Conservation (phyloP, 371 early-diverging fungal species). For the Rhizopus sp. region DNA sequence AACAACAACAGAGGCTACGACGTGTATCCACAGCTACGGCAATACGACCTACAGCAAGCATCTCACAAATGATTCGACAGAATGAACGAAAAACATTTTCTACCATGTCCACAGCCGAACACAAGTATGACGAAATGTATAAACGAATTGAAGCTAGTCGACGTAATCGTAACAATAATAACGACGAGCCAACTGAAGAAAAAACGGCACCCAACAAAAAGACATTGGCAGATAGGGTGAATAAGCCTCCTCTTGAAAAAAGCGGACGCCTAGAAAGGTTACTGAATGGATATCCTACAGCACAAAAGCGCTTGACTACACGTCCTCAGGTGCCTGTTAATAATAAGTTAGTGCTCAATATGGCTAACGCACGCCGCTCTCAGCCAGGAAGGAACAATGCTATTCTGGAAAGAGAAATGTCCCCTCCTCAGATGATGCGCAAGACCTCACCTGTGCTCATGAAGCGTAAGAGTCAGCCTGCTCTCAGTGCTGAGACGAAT, state of each 20-base stretch:
- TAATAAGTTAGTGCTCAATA: not conserved
- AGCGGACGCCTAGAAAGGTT: constrained; percentile 35
- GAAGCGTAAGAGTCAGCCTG: not conserved
- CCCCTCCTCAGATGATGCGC: not conserved
- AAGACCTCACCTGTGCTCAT: not conserved
- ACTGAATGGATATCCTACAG: constrained; percentile 41
- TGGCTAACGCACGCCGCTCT: not conserved
- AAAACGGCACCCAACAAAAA: not conserved
- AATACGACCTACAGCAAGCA: constrained; percentile 36
- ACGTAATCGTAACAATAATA: constrained; percentile 6
- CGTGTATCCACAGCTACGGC: constrained; percentile 32
- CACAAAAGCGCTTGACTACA: constrained; percentile 8
- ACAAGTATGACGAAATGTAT: constrained; percentile 52
- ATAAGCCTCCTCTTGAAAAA: constrained; percentile 21
- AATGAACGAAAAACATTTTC: constrained; percentile 49
- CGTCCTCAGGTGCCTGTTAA: constrained; percentile 1
- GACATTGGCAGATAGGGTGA: not conserved
- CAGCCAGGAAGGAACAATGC: not conserved
- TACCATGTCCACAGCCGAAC: constrained; percentile 46
- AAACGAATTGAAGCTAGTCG: constrained; percentile 28
- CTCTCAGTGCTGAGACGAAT: not conserved
- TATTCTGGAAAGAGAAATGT: constrained; percentile 2
- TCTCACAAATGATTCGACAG: constrained; percentile 51
- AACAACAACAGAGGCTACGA: constrained; percentile 18
- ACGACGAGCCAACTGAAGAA: constrained; percentile 5